phyloP scores from a whole-genome alignment of 352 stramenopile species.

The Saprolegnia diclina region DNA sequence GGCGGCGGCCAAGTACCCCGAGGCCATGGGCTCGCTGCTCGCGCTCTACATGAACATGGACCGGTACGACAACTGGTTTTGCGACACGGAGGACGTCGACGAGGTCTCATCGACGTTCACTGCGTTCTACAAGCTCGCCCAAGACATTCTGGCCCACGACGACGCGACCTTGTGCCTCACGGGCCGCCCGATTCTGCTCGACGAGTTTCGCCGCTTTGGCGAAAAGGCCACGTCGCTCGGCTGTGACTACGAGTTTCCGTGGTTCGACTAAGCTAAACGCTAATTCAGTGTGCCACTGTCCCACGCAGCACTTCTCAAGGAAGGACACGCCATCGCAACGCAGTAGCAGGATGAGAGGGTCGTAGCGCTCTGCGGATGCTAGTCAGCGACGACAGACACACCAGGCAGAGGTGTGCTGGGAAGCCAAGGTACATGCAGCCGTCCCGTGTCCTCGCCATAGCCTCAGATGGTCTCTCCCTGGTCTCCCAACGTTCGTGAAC shows the following conservation, averaged over 20 bases:
- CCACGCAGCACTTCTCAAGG: no score
- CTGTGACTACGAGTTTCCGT: constrained; percentile 16
- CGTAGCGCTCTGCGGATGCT: no score
- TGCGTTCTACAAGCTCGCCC: constrained; percentile 18
- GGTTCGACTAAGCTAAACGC: constrained; percentile 16
- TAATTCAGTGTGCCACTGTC: no score
- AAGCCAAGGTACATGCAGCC: no score
- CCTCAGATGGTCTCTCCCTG: no score
- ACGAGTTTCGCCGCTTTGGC: constrained; percentile 8
- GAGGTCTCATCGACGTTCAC: constrained; percentile 16
- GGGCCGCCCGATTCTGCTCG: constrained; percentile 1
- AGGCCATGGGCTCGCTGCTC: constrained; percentile 11
- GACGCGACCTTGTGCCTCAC: constrained; percentile 20
- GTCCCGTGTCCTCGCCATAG: no score
- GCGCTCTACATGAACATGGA: constrained; percentile 24
- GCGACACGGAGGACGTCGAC: constrained; percentile 18
- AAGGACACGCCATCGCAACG: no score
- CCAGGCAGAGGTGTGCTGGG: no score
- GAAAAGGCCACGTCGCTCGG: background rate
- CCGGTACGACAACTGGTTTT: constrained; percentile 20
- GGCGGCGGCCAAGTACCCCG: constrained; percentile 13
- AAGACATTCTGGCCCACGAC: constrained; percentile 12
- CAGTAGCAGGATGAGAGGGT: no score
- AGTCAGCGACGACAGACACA: no score
- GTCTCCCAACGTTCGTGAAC: no score